Evolutionary conservation across 805 yeast species (phyloP), one percentile per base, ranked within the genome.

Genomic region (Candida mattraensis): DNA sequence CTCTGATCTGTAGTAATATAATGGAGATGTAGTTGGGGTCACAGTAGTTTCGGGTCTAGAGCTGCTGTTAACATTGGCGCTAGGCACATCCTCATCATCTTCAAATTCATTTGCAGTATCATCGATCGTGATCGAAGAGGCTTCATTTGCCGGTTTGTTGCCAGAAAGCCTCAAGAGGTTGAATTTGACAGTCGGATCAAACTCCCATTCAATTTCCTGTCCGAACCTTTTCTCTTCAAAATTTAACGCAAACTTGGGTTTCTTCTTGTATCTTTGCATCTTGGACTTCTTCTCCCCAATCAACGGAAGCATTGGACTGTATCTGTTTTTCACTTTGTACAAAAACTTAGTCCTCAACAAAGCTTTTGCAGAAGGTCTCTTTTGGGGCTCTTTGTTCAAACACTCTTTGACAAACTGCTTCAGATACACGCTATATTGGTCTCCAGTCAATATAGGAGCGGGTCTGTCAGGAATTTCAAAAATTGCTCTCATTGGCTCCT

Each of bases 401-500:
- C 96, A 88, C 30, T 64, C 62, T 20, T 67, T 63, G 19, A 83
- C 77, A 60, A 91, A 85, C 37, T 66, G 67, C 39, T 67, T 75
- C 23, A 73, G 51, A 48, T 62, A 57, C 23, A 62, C 67, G 45
- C 77, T 64, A 43, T 62, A 70, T 11, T 38, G 39, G 3, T 58
- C 53, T 0, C 80, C 81, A 5, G 56, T 63, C 24, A 76, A 69
- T 13, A 53, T 47, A 0, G 96, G 95, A 0, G 95, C 76, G 6
- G 74, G 72, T 15, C 69, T 61, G 27, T 72, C 70, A 10, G 89
- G 91, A 28, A 87, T 85, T 30, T 74, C 72, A 49, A 80, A 72
- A 48, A 91, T 66, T 0, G 85, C 87, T 45, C 82, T 79, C 78
- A 83, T 72, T 10, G 96, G 95, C 35, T 82, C 85, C 36, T 74